Base-by-base conservation (phyloP, 306 rosid genomes). In the Prunus persica region DNA sequence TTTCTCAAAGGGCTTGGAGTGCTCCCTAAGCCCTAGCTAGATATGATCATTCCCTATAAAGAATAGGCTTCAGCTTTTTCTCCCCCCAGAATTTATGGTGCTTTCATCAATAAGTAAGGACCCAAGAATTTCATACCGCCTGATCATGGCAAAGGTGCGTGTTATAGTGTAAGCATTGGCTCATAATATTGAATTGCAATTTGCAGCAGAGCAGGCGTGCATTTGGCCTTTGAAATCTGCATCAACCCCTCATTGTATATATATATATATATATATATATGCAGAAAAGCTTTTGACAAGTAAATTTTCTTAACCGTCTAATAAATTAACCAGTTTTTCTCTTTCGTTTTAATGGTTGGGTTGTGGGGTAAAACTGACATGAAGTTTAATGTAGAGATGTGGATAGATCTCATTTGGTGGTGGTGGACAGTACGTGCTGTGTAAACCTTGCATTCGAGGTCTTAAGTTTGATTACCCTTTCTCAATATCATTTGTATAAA, bases 1-100 rank as follows among this genome's bases (percentile, higher is more conserved):
- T 56, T 56, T 56, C 62, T 56, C 27, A 10, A 20, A 25, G 11
- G 11, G 28, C 30, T 11, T 57, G 20, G 58, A 20, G 58, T 18
- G 43, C 20, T 61, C 65, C 19, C 14, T 63, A 32, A 73, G 79
- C 72, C 83, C 79, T 81, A 77, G 77, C 67, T 84, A 86, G 84
- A 87, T 84, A 89, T 89, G 78, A 91, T 60, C 38, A 60, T 91
- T 86, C 89, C 86, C 93, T 89, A 87, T 63, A 28, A 56, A 72
- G 22, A 65, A 49, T 82, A 83, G 89, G 25, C 78, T 71, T 77
- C 80, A 24, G 82, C 84, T 54, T 71, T 82, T 79, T 79, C 41
- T 80, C 77, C 82, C 78, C 82, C 60, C 70, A 63, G 60, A 76
- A 83, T 81, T 86, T 77, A 74, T 83, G 84, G 81, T 75, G 70